Base-by-base conservation (phyloP, 1,284 basidiomycete species). In the Boletus albobrunnescens region DNA sequence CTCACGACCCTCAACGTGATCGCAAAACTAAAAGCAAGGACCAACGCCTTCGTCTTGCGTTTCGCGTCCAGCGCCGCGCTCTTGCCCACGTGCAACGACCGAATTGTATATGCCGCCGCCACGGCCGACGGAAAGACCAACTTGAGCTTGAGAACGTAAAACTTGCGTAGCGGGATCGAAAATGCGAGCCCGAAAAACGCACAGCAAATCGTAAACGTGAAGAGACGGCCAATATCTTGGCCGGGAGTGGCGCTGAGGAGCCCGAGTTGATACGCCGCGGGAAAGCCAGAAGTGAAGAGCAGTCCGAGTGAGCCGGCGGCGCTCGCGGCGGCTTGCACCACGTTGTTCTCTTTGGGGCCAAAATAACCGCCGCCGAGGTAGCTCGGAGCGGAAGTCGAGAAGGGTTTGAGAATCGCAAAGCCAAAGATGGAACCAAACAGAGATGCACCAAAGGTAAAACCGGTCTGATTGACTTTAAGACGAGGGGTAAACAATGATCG, bases 101-200 rank as follows among this genome's bases (percentile, higher is more conserved):
- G 78, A 54, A 85, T 83, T 16, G 81, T 82, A 58, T 76, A 81
- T 16, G 82, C 84, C 28, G 82, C 84, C 11, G 84, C 85, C 45
- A 84, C 79, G 13, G 79, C 79, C 3, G 81, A 81, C 2, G 82
- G 84, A 72, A 87, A 87, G 28, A 79, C 78, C 24, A 84, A 67
- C 60, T 83, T 83, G 61, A 82, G 79, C 61, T 79, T 76, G 44
- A 85, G 69, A 55, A 87, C 82, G 65, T 80, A 86, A 64, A 80
- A 83, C 57, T 77, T 78, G 50, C 80, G 73, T 24, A 82, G 67
- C 0, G 81, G 47, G 30, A 52, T 36, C 14, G 41, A 52, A 64
- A 85, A 84, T 67, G 83, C 81, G 13, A 82, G 73, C 36, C 82
- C 82, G 56, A 81, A 54, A 41, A 54, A 27, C 24, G 49, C 30